phyloP scores from a whole-genome alignment of 345 rosid genomes.

The Corymbia maculata region DNA sequence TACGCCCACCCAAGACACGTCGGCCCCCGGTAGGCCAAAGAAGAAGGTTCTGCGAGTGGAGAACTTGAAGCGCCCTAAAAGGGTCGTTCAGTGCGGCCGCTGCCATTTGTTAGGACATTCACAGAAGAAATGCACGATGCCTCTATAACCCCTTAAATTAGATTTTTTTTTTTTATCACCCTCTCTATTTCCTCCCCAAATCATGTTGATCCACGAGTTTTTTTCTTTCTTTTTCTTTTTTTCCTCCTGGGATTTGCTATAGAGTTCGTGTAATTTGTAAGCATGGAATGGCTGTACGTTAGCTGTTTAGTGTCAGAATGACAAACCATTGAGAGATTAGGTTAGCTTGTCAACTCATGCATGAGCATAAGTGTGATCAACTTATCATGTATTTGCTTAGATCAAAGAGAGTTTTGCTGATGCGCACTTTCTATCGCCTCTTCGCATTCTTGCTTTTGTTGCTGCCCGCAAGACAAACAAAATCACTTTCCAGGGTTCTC shows the following conservation, averaged over 20 bases:
- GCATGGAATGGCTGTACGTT: not conserved
- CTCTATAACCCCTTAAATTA: slow-evolving; percentile 28
- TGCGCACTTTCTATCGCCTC: not conserved
- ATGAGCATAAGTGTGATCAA: not conserved
- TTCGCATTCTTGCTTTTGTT: not conserved
- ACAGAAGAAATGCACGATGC: slow-evolving; percentile 93
- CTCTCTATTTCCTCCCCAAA: not conserved
- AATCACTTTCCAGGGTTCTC: not conserved
- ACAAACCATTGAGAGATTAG: not conserved
- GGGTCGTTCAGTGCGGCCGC: slow-evolving; percentile 96
- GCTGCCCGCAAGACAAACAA: not conserved
- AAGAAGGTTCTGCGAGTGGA: slow-evolving; percentile 93
- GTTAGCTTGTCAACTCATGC: not conserved
- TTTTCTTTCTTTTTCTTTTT: not conserved
- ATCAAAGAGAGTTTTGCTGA: not conserved
- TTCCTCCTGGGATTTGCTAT: not conserved
- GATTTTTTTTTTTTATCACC: not conserved
- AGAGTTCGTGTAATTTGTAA: not conserved
- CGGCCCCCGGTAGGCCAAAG: slow-evolving; percentile 99
- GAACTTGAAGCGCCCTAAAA: slow-evolving; percentile 89
- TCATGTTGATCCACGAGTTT: not conserved
- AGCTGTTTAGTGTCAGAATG: not conserved
- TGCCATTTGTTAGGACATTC: slow-evolving; percentile 99
- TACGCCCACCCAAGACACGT: slow-evolving; percentile 85
- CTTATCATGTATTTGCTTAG: not conserved